Conservation (phyloP, 2,329 filamentous ascomycete species). For the Alternaria infectoria region DNA sequence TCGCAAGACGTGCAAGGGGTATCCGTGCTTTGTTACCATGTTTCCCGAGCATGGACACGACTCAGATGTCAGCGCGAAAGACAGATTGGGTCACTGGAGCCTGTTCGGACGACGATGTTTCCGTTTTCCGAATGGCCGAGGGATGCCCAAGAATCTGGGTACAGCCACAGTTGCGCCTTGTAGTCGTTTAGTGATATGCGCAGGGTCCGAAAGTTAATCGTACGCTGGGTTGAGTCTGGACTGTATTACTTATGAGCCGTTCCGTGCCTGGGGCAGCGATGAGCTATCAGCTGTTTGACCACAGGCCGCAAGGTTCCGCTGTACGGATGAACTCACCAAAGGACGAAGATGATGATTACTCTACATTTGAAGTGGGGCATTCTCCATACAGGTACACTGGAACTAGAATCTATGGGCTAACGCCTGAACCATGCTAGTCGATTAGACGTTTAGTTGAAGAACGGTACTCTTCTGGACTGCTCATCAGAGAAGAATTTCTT, state of each 20-base stretch:
- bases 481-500: background rate
- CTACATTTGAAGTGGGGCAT: constrained; percentile 28
- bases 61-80: constrained; percentile 19
- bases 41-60: constrained; percentile 28
- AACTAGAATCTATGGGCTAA: background rate
- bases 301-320: constrained; percentile 23
- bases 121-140: background rate
- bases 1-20: constrained; percentile 36
- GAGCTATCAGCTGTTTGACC: constrained; percentile 35
- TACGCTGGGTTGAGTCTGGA: constrained; percentile 14
- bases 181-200: constrained; percentile 13
- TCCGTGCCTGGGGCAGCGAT: constrained; percentile 14
- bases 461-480: background rate
- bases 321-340: constrained; percentile 29
- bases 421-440: background rate
- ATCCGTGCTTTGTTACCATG: constrained; percentile 33
- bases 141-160: background rate
- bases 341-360: constrained; percentile 32
- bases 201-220: constrained; percentile 30
- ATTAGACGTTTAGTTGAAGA: constrained; percentile 7
- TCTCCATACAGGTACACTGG: constrained; percentile 8
- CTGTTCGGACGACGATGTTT: background rate
- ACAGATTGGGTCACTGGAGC: background rate
- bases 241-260: constrained; percentile 20
- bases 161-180: background rate